Evolutionary conservation across 148 eudicot species (phyloP).

Genomic region (Arctostaphylos glauca): DNA sequence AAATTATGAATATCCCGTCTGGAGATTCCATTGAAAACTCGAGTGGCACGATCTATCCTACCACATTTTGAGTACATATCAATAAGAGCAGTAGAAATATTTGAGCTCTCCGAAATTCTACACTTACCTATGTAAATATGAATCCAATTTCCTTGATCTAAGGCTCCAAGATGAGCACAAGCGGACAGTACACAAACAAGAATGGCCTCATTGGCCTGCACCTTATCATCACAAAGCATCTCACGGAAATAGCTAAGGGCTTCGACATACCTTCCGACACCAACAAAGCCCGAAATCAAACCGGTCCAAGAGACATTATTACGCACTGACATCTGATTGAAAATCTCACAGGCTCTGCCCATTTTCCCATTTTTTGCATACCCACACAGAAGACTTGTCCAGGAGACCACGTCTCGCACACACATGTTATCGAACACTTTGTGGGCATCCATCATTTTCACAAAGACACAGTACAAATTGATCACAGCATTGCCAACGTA

Average conservation of each 20-base stretch:
- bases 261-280: conserved; percentile 43
- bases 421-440: conserved; percentile 59
- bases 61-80: conserved; percentile 67
- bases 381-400: conserved; percentile 68
- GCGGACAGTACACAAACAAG: conserved; percentile 58
- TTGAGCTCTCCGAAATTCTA: conserved; percentile 27
- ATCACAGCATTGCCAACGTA: conserved; percentile 65
- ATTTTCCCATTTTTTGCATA: conserved; percentile 56
- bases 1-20: conserved; percentile 39
- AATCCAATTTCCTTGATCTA: conserved; percentile 50
- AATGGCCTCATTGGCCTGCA: conserved; percentile 52
- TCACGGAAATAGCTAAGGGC: conserved; percentile 48
- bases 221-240: conserved; percentile 34
- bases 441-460: conserved; percentile 30
- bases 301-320: conserved; percentile 79
- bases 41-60: conserved; percentile 38
- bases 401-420: conserved; percentile 53
- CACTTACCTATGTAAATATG: conserved; percentile 33
- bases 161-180: conserved; percentile 58
- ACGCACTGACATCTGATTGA: conserved; percentile 46
- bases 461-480: conserved; percentile 35
- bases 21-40: conserved; percentile 28
- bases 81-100: conserved; percentile 49
- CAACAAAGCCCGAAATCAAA: conserved; percentile 66
- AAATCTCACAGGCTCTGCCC: conserved; percentile 40